Base-by-base conservation (phyloP, 768 basidiomycete genomes). In the Rhizopogon sp. region DNA sequence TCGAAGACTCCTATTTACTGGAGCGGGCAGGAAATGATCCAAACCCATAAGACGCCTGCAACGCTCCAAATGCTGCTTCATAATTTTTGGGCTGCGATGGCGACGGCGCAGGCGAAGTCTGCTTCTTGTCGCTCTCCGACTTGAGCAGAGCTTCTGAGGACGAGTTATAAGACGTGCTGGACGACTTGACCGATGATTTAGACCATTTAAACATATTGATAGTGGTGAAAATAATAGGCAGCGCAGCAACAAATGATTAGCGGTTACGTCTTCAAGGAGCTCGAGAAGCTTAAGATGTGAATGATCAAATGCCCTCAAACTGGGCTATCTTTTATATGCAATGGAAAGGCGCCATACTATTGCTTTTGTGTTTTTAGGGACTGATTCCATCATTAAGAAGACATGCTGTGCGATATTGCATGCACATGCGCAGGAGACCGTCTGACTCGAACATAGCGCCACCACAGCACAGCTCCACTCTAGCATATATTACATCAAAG, bases 11-110 rank as follows among this genome's bases (percentile, higher is more conserved):
- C 35, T 49, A 49, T 37, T 49, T 49, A 49, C 47, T 49, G 20
- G 47, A 49, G 47, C 14, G 33, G 1, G 35, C 16, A 16, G 47
- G 35, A 16, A 14, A 35, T 9, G 47, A 49, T 6, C 47, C 47
- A 22, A 49, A 37, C 16, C 53, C 53, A 39, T 54, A 54, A 3
- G 53, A 54, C 7, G 46, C 28, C n/a, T 46, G 45, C 17, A 54
- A 47, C 6, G 53, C 31, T 4, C 31, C 53, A 16, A 39, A 54
- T 13, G 53, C 53, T 3, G 35, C 53, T 49, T 54, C 53, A 37
- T 39, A 54, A 39, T 54, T 22, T 22, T 54, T 54, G 3, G 49
- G 31, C 49, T 54, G 53, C 2, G 29, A 47, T 20, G 35, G 47
- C 14, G 29, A 47, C 17, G 35, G 47, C 22, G 20, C 35, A 25